Evolutionary conservation across 768 basidiomycete genomes (phyloP), one percentile per base, ranked within the genome.

Genomic region (Leccinum boreale): DNA sequence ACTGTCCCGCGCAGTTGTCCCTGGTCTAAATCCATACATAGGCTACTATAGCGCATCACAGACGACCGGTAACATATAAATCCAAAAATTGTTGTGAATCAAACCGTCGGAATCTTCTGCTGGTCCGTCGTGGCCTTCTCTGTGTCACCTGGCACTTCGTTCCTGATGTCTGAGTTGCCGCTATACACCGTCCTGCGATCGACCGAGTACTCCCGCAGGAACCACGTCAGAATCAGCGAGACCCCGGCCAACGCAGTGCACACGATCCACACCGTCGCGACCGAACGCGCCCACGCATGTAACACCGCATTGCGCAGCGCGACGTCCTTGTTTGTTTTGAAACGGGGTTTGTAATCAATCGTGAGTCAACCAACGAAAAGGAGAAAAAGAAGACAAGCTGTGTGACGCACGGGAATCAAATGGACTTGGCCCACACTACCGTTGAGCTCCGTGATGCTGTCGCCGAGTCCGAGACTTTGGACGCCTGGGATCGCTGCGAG

Each of bases 211-310:
- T 76, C 75, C 51, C 83, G 77, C 24, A 90, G 56, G 62, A 86
- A 80, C 28, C 87, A 62, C 17, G 81, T 67, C 59, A 77, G 59
- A 35, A 87, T 33, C 29, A 31, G 12, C 11, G 31, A 17, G 23
- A 21, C 6, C 19, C 81, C 84, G 7, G 81, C 52, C 26, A 89
- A 72, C 0, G 84, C 85, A 10, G 85, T 85, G 69, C 77, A 78
- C 9, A 85, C 83, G 21, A 87, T 60, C 87, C 88, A 90, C 23
- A 90, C 84, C 48, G 60, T 72, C 60, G 79, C 78, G 39, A 90
- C 84, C 3, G 87, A 83, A 29, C 77, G 75, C 14, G 86, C 78
- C 71, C 83, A 89, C 0, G 86, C 86, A 56, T 87, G 77, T 31
- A 85, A 78, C 9, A 87, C 73, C 44, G 74, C 75, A 24, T 73